Base-by-base conservation (phyloP, 2,329 filamentous ascomycete species). In the Uncinocarpus reesii region DNA sequence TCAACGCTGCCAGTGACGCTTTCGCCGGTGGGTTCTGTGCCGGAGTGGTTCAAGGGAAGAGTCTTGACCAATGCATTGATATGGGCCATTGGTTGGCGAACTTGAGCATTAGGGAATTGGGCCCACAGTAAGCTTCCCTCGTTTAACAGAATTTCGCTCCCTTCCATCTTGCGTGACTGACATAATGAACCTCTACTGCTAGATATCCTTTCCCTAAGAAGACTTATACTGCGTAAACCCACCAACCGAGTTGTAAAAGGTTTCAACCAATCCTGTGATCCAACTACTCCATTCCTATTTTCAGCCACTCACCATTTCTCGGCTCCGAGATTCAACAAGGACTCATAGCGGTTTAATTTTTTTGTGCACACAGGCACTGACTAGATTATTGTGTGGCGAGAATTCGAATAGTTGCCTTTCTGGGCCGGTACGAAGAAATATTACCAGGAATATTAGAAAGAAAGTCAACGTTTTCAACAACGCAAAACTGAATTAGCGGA, bases 1-100 rank as follows among this genome's bases (percentile, higher is more conserved):
- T 28, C 36, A n/a, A 26, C 35, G 3, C n/a, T 21, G 32, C n/a
- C 24, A 77, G 88, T 65, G 92, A 98, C 65, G 90, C 92, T 46
- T 98, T 98, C 62, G 90, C 92, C 51, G 92, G 88, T 63, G 92
- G 92, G 55, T 88, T 98, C 71, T 76, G 86, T 49, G 92, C 92
- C 46, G 92, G 89, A 63, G 75, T 96, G 55, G 82, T 95, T 53
- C 76, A 90, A 69, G 87, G 84, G 68, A 86, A 92, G 74, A 66
- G 79, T 47, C 76, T 98, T 43, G 81, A 84, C 60, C 79, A 81
- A 57, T 78, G 78, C 62, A 77, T 98, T 58, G 85, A 95, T 67
- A 86, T 92, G 78, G 92, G 92, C 56, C 89, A 95, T 71, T 98
- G 92, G 92, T 79, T 98, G 57, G 92, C 92, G 42, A 83, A 84